Conservation (phyloP, 352 stramenopile species). For the Pythium guiyangense region DNA sequence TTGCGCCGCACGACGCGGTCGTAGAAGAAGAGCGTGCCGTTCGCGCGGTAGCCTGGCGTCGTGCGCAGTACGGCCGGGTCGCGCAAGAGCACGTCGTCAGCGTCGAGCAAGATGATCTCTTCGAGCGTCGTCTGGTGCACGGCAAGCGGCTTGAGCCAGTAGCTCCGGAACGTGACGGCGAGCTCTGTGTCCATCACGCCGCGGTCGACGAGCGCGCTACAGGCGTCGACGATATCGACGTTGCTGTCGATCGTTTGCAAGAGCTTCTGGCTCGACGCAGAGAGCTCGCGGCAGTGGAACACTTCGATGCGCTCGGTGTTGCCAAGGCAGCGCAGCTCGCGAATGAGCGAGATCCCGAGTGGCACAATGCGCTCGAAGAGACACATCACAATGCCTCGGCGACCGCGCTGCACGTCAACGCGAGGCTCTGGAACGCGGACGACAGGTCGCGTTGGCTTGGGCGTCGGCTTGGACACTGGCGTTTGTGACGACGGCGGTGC, state of each 20-base stretch:
- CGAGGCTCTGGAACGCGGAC: neutral
- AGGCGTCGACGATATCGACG: conserved; percentile 57
- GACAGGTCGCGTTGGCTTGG: neutral
- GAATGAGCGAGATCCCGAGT: conserved; percentile 55
- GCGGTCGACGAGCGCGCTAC: conserved; percentile 21
- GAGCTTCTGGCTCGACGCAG: conserved; percentile 20
- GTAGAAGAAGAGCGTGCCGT: conserved; percentile 63
- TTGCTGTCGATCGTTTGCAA: conserved; percentile 29
- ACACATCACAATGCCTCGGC: conserved; percentile 28
- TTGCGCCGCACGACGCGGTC: conserved; percentile 37
- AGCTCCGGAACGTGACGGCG: conserved; percentile 32
- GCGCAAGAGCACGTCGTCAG: conserved; percentile 40
- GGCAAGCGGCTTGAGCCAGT: conserved; percentile 57
- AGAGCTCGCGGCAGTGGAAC: conserved; percentile 47
- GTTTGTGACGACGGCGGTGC: neutral
- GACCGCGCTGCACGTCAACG: neutral
- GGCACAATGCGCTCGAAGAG: conserved; percentile 38
- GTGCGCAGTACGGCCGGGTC: conserved; percentile 32
- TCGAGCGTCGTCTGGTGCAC: conserved; percentile 44
- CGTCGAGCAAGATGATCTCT: conserved; percentile 51
- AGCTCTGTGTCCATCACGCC: conserved; percentile 6
- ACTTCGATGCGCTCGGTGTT: conserved; percentile 36
- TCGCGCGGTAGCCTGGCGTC: conserved; percentile 32
- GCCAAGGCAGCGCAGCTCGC: conserved; percentile 37
- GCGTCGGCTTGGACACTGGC: neutral